Percentiles rank a stretch among this genome's conserved stretches.
phyloP scores from a whole-genome alignment of 768 basidiomycete species.

The Chalciporus chontae region DNA sequence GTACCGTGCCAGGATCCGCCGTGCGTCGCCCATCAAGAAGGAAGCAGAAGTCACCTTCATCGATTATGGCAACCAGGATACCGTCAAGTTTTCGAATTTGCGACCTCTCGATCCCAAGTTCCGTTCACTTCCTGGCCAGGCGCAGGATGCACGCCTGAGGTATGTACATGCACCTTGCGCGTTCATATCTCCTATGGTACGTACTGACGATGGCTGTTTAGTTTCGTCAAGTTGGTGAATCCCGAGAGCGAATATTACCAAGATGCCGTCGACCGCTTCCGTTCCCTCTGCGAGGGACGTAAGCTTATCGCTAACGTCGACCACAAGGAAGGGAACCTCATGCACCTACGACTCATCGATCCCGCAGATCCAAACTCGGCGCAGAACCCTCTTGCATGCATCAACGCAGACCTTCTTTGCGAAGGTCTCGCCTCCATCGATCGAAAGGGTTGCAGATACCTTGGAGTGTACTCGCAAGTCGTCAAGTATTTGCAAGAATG shows the following conservation, averaged over 20 bases:
- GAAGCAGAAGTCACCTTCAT: conserved; percentile 96
- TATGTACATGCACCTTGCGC: conserved; percentile 22
- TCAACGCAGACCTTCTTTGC: conserved; percentile 86
- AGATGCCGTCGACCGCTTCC: conserved; percentile 87
- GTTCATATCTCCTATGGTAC: neutral
- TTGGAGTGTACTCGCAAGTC: conserved; percentile 65
- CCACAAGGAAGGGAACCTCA: conserved; percentile 67
- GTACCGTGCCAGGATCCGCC: conserved; percentile 93
- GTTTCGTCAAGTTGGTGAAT: conserved; percentile 83
- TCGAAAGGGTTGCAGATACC: conserved; percentile 70
- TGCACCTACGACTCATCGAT: conserved; percentile 93
- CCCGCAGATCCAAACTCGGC: conserved; percentile 68
- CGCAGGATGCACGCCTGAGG: conserved; percentile 92
- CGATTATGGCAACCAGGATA: conserved; percentile 94
- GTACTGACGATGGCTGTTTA: conserved; percentile 27
- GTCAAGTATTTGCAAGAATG: conserved; percentile 62
- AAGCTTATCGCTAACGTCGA: conserved; percentile 97
- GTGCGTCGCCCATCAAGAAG: conserved; percentile 83
- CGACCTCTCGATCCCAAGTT: conserved; percentile 90
- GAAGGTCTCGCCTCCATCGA: conserved; percentile 87
- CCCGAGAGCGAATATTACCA: conserved; percentile 81
- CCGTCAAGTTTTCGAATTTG: conserved; percentile 74
- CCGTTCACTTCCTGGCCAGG: conserved; percentile 87
- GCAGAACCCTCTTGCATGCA: conserved; percentile 66
- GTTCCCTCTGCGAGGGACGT: conserved; percentile 81